Conservation (phyloP, 2,329 filamentous ascomycete species). For the Aspergillus sp. region DNA sequence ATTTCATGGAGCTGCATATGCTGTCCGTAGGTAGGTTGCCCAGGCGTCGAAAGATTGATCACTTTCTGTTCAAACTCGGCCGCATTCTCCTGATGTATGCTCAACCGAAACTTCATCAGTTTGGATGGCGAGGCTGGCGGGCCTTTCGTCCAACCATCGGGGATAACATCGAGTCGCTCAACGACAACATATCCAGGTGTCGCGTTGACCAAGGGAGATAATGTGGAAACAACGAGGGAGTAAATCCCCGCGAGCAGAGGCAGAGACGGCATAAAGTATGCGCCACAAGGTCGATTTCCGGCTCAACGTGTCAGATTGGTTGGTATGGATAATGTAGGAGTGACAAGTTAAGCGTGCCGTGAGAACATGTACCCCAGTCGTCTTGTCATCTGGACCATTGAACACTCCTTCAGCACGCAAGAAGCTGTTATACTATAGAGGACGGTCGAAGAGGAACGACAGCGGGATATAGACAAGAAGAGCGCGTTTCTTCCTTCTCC, state of each 20-base stretch:
- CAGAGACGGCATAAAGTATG: neutral
- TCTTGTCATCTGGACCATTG: too few relatives aligned
- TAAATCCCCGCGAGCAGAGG: neutral
- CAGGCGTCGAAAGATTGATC: constrained; percentile 62
- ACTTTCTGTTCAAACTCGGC: constrained; percentile 57
- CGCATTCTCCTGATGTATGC: constrained; percentile 50
- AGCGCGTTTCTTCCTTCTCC: neutral
- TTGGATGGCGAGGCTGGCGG: constrained; percentile 33
- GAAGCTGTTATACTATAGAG: too few relatives aligned
- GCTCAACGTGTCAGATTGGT: neutral
- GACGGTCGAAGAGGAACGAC: too few relatives aligned
- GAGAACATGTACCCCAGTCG: too few relatives aligned
- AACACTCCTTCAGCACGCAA: too few relatives aligned
- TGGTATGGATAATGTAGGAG: too few relatives aligned
- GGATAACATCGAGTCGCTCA: constrained; percentile 29
- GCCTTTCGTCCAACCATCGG: constrained; percentile 34
- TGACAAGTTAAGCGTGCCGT: too few relatives aligned
- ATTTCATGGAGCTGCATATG: constrained; percentile 63
- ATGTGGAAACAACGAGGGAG: constrained; percentile 12
- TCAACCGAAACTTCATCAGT: constrained; percentile 49
- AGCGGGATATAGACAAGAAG: too few relatives aligned
- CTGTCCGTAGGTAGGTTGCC: constrained; percentile 58
- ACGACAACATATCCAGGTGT: constrained; percentile 19
- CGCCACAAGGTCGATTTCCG: neutral
- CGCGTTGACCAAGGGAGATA: constrained; percentile 3